Percentiles rank a stretch among this genome's conserved stretches.
These are phyloP conservation scores for Linnemannia exigua DNA, from an alignment of 192 early-diverging fungal genomes.

Conservation along the genomic window DNA sequence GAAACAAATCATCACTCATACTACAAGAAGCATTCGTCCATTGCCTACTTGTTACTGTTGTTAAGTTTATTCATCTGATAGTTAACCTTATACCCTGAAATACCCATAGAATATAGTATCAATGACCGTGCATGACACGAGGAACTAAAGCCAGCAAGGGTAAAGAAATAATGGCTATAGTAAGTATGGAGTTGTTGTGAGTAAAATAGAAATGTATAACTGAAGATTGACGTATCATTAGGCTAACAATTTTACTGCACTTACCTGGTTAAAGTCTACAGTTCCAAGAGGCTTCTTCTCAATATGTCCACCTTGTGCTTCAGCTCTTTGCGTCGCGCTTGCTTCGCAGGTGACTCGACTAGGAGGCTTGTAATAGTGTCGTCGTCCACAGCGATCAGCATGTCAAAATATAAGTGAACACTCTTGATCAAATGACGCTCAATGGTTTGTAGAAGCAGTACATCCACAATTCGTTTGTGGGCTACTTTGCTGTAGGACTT, in stretches of 20 bases:
- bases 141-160: not conserved
- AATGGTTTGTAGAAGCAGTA: conserved; percentile 38
- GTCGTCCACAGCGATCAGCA: conserved; percentile 38
- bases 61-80: too few species aligned
- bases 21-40: too few species aligned
- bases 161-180: not conserved
- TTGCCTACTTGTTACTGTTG: too few species aligned
- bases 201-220: not conserved
- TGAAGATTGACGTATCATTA: not conserved
- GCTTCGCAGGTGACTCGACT: conserved; percentile 19
- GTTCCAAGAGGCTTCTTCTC: conserved; percentile 28
- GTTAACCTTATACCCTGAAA: too few species aligned
- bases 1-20: too few species aligned
- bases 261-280: conserved; percentile 17
- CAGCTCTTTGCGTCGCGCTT: conserved; percentile 29
- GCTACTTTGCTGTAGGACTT: conserved; percentile 43
- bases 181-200: not conserved
- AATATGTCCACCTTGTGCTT: conserved; percentile 31
- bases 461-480: conserved; percentile 39
- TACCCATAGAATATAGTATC: too few species aligned
- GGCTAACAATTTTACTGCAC: not conserved
- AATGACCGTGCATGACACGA: not conserved
- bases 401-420: conserved; percentile 32
- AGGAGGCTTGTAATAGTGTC: conserved; percentile 28
- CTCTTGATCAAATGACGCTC: conserved; percentile 46